Base-by-base conservation (phyloP, 2,329 filamentous ascomycete species). In the Clonostachys sp. region DNA sequence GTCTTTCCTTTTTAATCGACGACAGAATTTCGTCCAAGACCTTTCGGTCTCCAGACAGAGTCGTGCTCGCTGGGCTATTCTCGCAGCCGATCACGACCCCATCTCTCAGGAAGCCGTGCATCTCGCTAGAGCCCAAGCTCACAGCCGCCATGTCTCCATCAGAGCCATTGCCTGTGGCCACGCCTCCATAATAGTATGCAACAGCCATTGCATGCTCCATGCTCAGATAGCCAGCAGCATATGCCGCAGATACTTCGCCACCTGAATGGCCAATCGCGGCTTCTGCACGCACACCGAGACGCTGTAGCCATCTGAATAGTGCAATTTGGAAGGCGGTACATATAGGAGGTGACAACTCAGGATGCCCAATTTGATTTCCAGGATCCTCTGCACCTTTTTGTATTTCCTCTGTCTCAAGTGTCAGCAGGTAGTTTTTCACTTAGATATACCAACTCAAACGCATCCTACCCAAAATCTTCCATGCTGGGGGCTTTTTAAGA, bases 171-270 rank as follows among this genome's bases (percentile, higher is more conserved):
- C 47, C 14, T 5, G 45, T 43, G 6, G 55, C 48, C 4, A 61
- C 1, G 17, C 53, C 30, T 2, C 71, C 74, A 14, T 73, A 63
- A 52, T 71, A 68, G 56, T 80, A 82, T 2, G 77, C 77, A 13
- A 75, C 66, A 1, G 66, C 62, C 58, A 78, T 70, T 41, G 71
- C 72, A 6, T 59, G 57, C 42, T 66, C 56, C 20, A 58, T 56
- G 2, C 62, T 59, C 18, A 75, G 58, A 14, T 59, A 58, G 0
- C 62, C 65, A 2, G 57, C 60, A 12, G 71, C 67, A 45, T 67
- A 71, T 1, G 72, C 70, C 9, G 72, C 72, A 1, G 71, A 71
- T 33, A 74, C 67, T 46, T 75, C 72, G 3, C 72, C 72, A 1
- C 71, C 73, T 1, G 71, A 74, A 50, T 75, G 72, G 1, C 72